Base-by-base conservation (phyloP, 2,329 filamentous ascomycete genomes). In the Penicillium sclerotiorum region DNA sequence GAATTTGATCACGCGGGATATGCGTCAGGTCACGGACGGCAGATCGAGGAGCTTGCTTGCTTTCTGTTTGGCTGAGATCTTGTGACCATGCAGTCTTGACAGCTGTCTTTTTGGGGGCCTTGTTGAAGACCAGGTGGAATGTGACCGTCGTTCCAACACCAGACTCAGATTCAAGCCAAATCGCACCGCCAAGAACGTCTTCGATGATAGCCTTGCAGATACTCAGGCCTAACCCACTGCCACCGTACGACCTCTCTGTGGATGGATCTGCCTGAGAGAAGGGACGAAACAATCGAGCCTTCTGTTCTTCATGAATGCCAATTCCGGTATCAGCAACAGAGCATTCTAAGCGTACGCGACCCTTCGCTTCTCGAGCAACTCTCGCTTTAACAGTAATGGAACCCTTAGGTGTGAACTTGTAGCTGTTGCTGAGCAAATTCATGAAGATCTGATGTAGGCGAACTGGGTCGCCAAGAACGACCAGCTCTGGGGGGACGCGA, bases 171-270 rank as follows among this genome's bases (percentile, higher is more conserved):
- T 94, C 87, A 1, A 96, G 81, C 72, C 86, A 85, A 53, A 96
- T 95, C 53, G 81, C 85, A 35, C 92, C 92, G 53, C 89, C 85
- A 82, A 96, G 92, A 72, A 95, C 92, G 17, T 89, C 90, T 73
- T 96, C 89, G 54, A 96, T 91, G 36, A 96, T 84, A 1, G 89
- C 92, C 72, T 96, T 96, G 80, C 92, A 96, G 57, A 96, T 96
- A 64, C 89, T 95, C 36, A 96, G 79, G 2, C 92, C 92, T 2
- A 96, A 83, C 20, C 92, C 92, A 59, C 90, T 96, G 36, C 92
- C 92, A 33, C 92, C 92, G 61, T 96, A 96, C 65, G 91, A 94
- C 45, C 92, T 81, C 46, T 91, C 90, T 2, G 91, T 95, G 60
- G 89, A 94, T 40, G 87, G 88, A 71, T 96, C 92, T 1, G 93